Conservation (phyloP, 169 alveolate species). For the Besnoitia besnoiti region DNA sequence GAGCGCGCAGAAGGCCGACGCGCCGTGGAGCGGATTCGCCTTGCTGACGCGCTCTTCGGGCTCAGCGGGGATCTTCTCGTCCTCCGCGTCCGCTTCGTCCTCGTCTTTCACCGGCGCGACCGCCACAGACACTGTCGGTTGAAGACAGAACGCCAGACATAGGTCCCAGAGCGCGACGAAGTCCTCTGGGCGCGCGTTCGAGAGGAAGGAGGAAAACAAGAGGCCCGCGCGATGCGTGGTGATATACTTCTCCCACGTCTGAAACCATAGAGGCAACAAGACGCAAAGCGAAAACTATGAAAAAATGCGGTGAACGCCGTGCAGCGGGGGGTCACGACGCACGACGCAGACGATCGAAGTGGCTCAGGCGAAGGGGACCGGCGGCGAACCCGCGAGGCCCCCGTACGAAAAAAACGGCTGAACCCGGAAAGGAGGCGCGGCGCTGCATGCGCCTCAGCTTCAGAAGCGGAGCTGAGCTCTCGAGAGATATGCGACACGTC, state of each 20-base stretch:
- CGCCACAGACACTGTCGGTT: not conserved
- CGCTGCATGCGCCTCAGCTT: no score
- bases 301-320: no score
- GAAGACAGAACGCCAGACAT: not conserved
- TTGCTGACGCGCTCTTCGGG: not conserved
- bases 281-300: not conserved
- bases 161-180: not conserved
- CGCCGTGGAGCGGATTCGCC: not conserved
- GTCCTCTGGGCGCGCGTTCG: constrained; percentile 17
- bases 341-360: no score
- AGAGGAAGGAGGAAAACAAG: not conserved
- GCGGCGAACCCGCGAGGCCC: no score
- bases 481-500: no score
- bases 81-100: not conserved
- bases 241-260: constrained; percentile 15
- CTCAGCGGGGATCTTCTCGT: not conserved
- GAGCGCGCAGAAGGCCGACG: not conserved
- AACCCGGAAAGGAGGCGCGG: no score
- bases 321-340: no score
- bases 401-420: no score
- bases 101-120: not conserved
- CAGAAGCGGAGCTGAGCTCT: no score
- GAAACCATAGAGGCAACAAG: not conserved
- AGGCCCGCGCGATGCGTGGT: not conserved
- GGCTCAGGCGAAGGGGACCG: no score